Percentiles rank a stretch among this genome's conserved stretches.
Evolutionary conservation across 345 rosid species (phyloP).

Genomic region (Xanthoceras sorbifolium): DNA sequence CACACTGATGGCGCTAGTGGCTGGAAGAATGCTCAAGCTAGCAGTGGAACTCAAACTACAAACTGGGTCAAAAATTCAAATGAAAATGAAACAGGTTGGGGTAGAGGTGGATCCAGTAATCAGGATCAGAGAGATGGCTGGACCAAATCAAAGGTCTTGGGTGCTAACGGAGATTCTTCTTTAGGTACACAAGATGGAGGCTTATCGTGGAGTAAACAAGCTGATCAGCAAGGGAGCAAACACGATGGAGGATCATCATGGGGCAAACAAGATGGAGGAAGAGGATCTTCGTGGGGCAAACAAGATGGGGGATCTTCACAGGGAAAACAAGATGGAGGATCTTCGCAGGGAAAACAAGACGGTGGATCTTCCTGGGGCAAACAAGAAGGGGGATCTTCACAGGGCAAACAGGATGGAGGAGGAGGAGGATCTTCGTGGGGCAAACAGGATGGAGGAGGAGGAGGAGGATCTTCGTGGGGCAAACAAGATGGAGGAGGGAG

Average conservation of each 20-base stretch:
- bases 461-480: slow-evolving; percentile 16
- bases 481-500: slow-evolving; percentile 17
- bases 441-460: slow-evolving; percentile 19
- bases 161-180: slow-evolving; percentile 24
- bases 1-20: background rate
- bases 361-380: slow-evolving; percentile 26
- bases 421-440: background rate
- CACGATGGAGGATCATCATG: slow-evolving; percentile 20
- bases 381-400: slow-evolving; percentile 28
- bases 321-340: slow-evolving; percentile 13
- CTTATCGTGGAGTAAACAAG: slow-evolving; percentile 36
- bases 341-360: background rate
- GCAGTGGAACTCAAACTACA: too few species aligned
- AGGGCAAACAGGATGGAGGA: slow-evolving; percentile 22
- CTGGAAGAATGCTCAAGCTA: too few species aligned
- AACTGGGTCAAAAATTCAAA: too few species aligned
- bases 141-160: slow-evolving; percentile 28
- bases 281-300: slow-evolving; percentile 14
- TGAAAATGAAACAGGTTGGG: too few species aligned
- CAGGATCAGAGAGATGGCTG: background rate
- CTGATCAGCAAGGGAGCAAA: slow-evolving; percentile 31
- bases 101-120: too few species aligned
- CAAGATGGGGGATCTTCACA: slow-evolving; percentile 15
- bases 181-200: slow-evolving; percentile 29
- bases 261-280: slow-evolving; percentile 15